Evolutionary conservation across 2,329 filamentous ascomycete species (phyloP).

Genomic region (Aspergillus sergii): DNA sequence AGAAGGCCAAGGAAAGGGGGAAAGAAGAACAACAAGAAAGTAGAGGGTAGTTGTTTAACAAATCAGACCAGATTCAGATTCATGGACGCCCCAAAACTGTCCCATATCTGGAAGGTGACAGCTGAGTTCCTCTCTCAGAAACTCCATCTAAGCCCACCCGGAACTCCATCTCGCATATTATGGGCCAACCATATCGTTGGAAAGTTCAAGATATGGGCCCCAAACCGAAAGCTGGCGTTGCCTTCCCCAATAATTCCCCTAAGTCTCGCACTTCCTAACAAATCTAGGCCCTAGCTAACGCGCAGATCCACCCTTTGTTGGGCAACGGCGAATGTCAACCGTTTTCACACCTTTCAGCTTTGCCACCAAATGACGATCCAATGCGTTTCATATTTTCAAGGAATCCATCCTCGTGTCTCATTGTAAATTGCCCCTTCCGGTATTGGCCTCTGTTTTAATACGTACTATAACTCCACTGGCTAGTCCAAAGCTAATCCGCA

Average conservation of each 20-base stretch:
- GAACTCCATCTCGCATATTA: background rate
- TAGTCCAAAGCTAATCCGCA: background rate
- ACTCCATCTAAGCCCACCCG: slow-evolving; percentile 2
- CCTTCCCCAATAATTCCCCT: background rate
- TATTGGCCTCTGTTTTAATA: background rate
- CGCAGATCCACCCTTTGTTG: slow-evolving; percentile 20
- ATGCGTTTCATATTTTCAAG: slow-evolving; percentile 16
- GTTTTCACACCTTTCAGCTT: slow-evolving; percentile 20
- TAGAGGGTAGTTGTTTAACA: background rate
- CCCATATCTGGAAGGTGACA: slow-evolving; percentile 14
- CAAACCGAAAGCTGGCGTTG: background rate
- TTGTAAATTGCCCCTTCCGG: background rate
- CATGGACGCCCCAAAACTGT: background rate
- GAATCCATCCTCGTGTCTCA: slow-evolving; percentile 2
- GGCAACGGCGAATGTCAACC: slow-evolving; percentile 18
- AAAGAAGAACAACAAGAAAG: background rate
- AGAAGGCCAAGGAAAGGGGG: background rate
- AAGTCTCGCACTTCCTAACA: background rate
- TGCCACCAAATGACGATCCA: slow-evolving; percentile 20
- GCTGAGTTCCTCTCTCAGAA: slow-evolving; percentile 15
- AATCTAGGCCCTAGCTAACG: slow-evolving; percentile 15
- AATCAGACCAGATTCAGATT: background rate
- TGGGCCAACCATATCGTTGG: background rate
- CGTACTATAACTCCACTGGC: slow-evolving; percentile 2
- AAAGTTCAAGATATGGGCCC: background rate